phyloP scores from a whole-genome alignment of 208 protist species.

The Crithidia sp. region DNA sequence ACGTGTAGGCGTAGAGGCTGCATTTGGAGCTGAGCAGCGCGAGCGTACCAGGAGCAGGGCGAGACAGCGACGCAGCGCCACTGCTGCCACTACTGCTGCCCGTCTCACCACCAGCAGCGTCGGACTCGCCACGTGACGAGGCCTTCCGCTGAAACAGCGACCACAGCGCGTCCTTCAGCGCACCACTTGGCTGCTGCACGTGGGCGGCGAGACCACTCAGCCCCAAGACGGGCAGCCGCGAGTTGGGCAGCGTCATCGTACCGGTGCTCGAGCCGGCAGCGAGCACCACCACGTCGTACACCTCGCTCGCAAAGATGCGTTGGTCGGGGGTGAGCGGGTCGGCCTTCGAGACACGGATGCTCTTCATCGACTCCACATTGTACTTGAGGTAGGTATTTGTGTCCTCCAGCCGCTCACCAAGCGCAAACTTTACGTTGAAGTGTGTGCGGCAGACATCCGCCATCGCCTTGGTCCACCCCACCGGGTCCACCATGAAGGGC shows the following conservation, averaged over 20 bases:
- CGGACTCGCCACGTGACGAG: not conserved
- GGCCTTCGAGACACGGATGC: slow-evolving; percentile 52
- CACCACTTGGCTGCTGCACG: slow-evolving; percentile 28
- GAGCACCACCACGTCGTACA: slow-evolving; percentile 85
- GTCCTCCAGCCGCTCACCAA: slow-evolving; percentile 59
- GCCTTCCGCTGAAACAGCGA: slow-evolving; percentile 29
- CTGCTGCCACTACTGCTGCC: not conserved
- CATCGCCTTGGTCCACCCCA: slow-evolving; percentile 75
- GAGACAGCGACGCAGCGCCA: not conserved
- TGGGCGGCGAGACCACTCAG: slow-evolving; percentile 55
- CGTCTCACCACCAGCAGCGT: not conserved
- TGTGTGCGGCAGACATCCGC: slow-evolving; percentile 54
- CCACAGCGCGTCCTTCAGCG: slow-evolving; percentile 30
- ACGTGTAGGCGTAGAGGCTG: slow-evolving; percentile 46
- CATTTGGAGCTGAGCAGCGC: slow-evolving; percentile 38
- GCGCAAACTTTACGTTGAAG: slow-evolving; percentile 64
- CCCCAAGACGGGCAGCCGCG: slow-evolving; percentile 70
- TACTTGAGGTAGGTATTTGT: slow-evolving; percentile 66
- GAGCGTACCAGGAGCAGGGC: slow-evolving; percentile 18
- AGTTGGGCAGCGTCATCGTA: slow-evolving; percentile 54
- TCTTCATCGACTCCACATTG: slow-evolving; percentile 61
- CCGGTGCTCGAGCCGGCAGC: slow-evolving; percentile 67
- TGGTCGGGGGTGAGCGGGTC: slow-evolving; percentile 26
- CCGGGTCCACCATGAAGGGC: slow-evolving; percentile 75
- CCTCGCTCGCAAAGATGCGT: slow-evolving; percentile 35